Evolutionary conservation across 306 rosid species (phyloP), one percentile per base, ranked within the genome.

Genomic region (Cucurbita pepo): DNA sequence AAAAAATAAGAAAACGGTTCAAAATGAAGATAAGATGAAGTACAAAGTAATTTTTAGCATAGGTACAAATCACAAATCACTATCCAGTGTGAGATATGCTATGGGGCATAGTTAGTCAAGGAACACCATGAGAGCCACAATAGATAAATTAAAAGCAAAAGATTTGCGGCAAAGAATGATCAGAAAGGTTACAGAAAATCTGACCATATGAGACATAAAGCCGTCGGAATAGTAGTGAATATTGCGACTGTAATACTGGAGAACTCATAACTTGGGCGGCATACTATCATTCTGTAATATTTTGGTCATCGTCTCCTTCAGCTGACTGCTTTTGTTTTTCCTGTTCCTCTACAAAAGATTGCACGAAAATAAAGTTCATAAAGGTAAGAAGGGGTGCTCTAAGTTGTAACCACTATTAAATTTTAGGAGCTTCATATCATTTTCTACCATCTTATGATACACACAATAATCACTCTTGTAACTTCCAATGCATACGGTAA

Each of bases 281-380:
- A 40, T 25, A 21, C 82, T 85, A 80, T 37, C 81, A 84, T 48
- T 48, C 73, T 44, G 75, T 30, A 67, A 78, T 87, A 66, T 76
- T 82, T 64, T 84, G 54, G 36, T 69, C 93, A 21, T 92, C 90
- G 19, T 92, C 88, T 82, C 84, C 91, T 72, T 88, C 93, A 55
- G 85, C 79, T 69, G 85, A 45, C 79, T 86, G 83, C 62, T 84
- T 87, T 63, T 90, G 85, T 79, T 84, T 90, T 81, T 86, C 96
- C 83, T 88, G 95, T 85, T 92, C 93, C 90, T 80, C 96, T 90
- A 86, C 72, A 52, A 50, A 59, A 70, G 57, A 53, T 15, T 21
- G 65, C 34, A 75, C 37, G 50, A 19, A 10, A 55, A 69, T 8
- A 65, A 10, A 15, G 13, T 36, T 76, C 73, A 78, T 14, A 3